These are phyloP conservation scores for Lumnitzera racemosa DNA, from an alignment of 345 rosid species.

Conservation along the genomic window DNA sequence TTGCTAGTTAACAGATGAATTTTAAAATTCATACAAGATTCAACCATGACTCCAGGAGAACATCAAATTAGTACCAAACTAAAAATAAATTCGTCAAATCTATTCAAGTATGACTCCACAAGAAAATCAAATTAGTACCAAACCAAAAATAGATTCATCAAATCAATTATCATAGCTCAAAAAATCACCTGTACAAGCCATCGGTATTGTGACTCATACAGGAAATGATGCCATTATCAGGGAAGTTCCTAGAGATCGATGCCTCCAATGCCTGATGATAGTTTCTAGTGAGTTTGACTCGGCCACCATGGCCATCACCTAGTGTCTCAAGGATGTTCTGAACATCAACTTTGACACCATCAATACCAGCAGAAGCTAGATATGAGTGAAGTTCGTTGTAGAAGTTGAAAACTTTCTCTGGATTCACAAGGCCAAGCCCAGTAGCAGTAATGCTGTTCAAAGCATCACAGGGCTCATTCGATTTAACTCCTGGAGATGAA, in stretches of 20 bases:
- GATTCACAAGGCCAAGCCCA: constrained; percentile 72
- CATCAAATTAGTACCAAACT: too few species aligned
- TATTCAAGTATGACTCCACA: too few species aligned
- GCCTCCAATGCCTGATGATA: constrained; percentile 67
- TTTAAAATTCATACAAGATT: too few species aligned
- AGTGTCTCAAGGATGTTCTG: constrained; percentile 74
- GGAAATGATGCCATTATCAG: constrained; percentile 46
- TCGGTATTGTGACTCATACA: constrained; percentile 77
- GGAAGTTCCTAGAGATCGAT: constrained; percentile 49
- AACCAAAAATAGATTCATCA: too few species aligned
- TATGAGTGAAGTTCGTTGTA: constrained; percentile 69
- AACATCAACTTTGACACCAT: constrained; percentile 81
- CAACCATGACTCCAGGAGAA: too few species aligned
- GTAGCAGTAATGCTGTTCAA: constrained; percentile 38
- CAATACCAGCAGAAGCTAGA: constrained; percentile 62
- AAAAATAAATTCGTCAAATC: too few species aligned
- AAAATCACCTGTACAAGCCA: constrained; percentile 47
- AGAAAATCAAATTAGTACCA: too few species aligned
- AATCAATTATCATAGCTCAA: background rate
- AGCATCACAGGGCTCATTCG: constrained; percentile 44
- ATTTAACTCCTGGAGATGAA: constrained; percentile 54
- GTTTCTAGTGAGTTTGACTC: constrained; percentile 56
- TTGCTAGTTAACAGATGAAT: too few species aligned
- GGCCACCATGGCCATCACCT: constrained; percentile 57
- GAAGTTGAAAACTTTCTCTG: constrained; percentile 58